A percentile compares a stretch with the other conserved stretches of the same genome.
phyloP scores from a whole-genome alignment of 2,329 filamentous ascomycete species.

The Calonectria pteridis region DNA sequence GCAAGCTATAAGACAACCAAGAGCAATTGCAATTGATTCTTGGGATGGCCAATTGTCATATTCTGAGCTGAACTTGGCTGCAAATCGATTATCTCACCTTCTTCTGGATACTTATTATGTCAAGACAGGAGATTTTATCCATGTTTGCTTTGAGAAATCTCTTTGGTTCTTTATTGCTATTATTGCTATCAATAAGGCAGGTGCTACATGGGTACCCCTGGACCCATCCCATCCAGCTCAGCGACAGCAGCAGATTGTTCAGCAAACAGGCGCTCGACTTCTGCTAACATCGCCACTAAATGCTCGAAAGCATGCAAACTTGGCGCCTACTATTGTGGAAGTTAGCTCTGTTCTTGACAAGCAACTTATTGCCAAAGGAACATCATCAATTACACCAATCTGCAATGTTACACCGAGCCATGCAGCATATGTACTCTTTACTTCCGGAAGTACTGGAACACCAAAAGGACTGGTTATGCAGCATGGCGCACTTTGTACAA shows the following conservation, averaged over 20 bases:
- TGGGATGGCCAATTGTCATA: slow-evolving; percentile 46
- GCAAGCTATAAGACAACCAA: slow-evolving; percentile 11
- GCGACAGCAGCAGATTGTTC: background rate
- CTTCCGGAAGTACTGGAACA: slow-evolving; percentile 41
- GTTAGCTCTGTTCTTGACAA: background rate
- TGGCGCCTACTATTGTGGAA: background rate
- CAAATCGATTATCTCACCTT: slow-evolving; percentile 14
- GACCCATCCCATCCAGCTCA: background rate
- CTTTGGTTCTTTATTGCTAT: background rate
- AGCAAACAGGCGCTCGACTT: background rate
- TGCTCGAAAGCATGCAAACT: slow-evolving; percentile 9
- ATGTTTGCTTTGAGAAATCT: slow-evolving; percentile 23
- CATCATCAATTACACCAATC: background rate
- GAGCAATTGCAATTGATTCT: slow-evolving; percentile 33
- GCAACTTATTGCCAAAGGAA: background rate
- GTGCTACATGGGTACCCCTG: background rate
- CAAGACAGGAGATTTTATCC: slow-evolving; percentile 7
- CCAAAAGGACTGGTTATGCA: slow-evolving; percentile 41
- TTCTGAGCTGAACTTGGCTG: slow-evolving; percentile 11
- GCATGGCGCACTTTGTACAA: slow-evolving; percentile 28
- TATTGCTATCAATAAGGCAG: background rate
- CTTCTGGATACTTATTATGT: slow-evolving; percentile 12
- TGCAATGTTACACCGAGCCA: background rate
- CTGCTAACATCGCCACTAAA: background rate
- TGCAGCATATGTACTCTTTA: slow-evolving; percentile 35